Evolutionary conservation across 805 yeast genomes (phyloP).

Genomic region (Candida vartiovaarae): DNA sequence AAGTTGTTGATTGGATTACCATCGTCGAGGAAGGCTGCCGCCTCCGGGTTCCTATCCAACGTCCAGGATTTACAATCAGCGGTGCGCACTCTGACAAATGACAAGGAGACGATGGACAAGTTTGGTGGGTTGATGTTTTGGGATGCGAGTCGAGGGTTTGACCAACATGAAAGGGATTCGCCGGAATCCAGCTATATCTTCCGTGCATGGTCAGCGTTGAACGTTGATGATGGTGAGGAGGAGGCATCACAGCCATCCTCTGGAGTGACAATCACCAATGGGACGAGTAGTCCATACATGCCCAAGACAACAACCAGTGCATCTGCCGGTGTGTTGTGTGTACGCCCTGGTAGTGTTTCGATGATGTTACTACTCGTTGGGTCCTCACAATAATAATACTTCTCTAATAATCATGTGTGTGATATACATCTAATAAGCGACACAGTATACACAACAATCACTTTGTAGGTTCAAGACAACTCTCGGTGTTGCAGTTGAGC

Average conservation of each 20-base stretch:
- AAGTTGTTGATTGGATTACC: conserved; percentile 60
- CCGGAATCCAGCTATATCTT: conserved; percentile 16
- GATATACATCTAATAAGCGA: too few species aligned
- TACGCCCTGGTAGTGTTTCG: not conserved
- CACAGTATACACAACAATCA: too few species aligned
- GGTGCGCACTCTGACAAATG: conserved; percentile 14
- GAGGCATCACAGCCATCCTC: conserved; percentile 1
- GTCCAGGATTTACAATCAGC: conserved; percentile 27
- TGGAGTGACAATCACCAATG: conserved; percentile 7
- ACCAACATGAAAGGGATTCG: conserved; percentile 30
- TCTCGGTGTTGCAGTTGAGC: conserved; percentile 41
- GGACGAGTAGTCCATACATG: not conserved
- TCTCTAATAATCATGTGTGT: too few species aligned
- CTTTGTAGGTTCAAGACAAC: conserved; percentile 27
- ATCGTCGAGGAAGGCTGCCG: conserved; percentile 45
- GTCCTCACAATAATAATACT: too few species aligned
- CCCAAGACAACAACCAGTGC: not conserved
- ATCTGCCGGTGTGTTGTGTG: not conserved
- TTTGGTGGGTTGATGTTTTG: conserved; percentile 89
- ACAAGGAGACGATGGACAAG: conserved; percentile 13
- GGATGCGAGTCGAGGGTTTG: conserved; percentile 79
- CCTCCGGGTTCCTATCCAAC: conserved; percentile 46
- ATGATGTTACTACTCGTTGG: too few species aligned
- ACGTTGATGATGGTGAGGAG: conserved; percentile 3
- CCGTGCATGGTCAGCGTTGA: conserved; percentile 17